Evolutionary conservation across 352 stramenopile species (phyloP).

Genomic region (Globisporangium splendens): DNA sequence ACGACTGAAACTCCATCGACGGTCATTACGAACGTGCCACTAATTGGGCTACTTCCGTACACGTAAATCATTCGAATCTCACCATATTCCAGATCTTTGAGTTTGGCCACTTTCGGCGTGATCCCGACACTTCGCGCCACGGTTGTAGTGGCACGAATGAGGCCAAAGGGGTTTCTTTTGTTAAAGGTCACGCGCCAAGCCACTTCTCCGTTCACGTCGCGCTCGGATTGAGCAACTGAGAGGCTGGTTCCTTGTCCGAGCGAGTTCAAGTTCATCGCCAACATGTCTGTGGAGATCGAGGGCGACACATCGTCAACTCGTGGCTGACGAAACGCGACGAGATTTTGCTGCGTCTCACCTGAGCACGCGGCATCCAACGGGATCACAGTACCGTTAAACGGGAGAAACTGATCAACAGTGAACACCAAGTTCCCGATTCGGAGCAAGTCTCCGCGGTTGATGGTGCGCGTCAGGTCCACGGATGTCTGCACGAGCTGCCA

Average conservation of each 20-base stretch:
- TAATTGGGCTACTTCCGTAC: slow-evolving; percentile 28
- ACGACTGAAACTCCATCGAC: slow-evolving; percentile 18
- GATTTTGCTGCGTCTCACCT: not conserved
- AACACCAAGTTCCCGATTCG: slow-evolving; percentile 13
- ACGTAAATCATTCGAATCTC: slow-evolving; percentile 43
- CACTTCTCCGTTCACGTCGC: not conserved
- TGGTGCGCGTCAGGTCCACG: slow-evolving; percentile 13
- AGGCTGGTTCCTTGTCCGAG: not conserved
- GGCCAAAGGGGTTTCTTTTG: slow-evolving; percentile 1
- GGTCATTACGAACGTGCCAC: slow-evolving; percentile 23
- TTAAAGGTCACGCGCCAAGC: slow-evolving; percentile 10
- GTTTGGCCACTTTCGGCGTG: not conserved
- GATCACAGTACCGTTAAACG: slow-evolving; percentile 15
- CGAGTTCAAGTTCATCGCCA: not conserved
- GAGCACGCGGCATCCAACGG: slow-evolving; percentile 17
- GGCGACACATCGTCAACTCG: slow-evolving; percentile 4
- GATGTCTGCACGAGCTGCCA: slow-evolving; percentile 20
- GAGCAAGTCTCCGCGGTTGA: slow-evolving; percentile 19
- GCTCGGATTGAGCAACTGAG: not conserved
- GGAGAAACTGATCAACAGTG: slow-evolving; percentile 20
- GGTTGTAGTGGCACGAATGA: not conserved
- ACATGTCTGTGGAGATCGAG: not conserved
- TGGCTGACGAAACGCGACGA: slow-evolving; percentile 14
- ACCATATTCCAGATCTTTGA: slow-evolving; percentile 14
- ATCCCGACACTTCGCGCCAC: not conserved